Base-by-base conservation (phyloP, 202 grass and related monocot genomes). In the Alloteropsis angusta region DNA sequence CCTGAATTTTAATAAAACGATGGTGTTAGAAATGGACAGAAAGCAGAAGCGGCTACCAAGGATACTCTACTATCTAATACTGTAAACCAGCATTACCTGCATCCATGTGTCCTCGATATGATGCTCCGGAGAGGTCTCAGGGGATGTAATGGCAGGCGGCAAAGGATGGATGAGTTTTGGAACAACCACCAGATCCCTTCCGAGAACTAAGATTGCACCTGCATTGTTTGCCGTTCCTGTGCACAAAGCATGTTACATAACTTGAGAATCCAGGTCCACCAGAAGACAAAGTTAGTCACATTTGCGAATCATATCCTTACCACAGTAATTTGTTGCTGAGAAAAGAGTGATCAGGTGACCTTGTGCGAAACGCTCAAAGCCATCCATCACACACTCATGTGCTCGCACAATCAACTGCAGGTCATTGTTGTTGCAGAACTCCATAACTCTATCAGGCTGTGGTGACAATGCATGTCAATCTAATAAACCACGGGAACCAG, bases 381-480 rank as follows among this genome's bases (percentile, higher is more conserved):
- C 96, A 91, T 99, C 96, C 92, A 99, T 99, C 64, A 99, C 96
- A 88, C 96, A 99, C 55, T 99, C 96, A 8, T 99, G 96, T 42
- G 96, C 96, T 75, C 96, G 88, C 65, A 99, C 85, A 23, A 96
- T 99, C 71, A 99, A 93, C 79, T 99, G 96, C 8, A 99, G 60
- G 68, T 96, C 90, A 90, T 99, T 99, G 76, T 99, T 99, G 74
- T 96, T 88, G 85, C 96, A 99, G 77, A 99, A 99, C 83, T 99
- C 96, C 96, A 96, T 96, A 50, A 99, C 96, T 77, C 92, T 83
- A 32, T 99, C 96, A 80, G 96, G 96, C 96, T 99, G 88, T 21
- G 64, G 18, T 43, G 47, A 87, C 3, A 72, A 48, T 56, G 25
- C 7, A 61, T 3, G 0, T 85, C 71, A 88, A 22, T 80, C 36